Evolutionary conservation across 257 asterid genomes (phyloP).

Genomic region (Verbena officinalis): DNA sequence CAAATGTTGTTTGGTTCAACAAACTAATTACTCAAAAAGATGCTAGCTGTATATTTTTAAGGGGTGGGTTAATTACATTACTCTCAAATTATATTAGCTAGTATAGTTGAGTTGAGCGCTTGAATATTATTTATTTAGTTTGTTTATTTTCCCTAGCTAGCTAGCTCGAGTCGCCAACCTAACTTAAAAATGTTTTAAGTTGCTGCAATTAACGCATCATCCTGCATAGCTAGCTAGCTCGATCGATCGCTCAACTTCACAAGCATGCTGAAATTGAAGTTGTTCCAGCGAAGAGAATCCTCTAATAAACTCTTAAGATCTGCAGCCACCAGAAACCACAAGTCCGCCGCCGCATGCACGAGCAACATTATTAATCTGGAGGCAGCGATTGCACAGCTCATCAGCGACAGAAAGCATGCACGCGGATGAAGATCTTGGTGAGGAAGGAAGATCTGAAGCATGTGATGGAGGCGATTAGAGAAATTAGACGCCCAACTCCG

Average conservation of each 20-base stretch:
- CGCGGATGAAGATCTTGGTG: slow-evolving; percentile 46
- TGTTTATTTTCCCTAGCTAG: too few species aligned
- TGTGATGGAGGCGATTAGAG: slow-evolving; percentile 40
- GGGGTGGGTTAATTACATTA: too few species aligned
- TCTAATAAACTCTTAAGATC: slow-evolving; percentile 22
- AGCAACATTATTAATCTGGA: slow-evolving; percentile 32
- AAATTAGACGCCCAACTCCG: slow-evolving; percentile 2
- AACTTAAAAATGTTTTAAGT: too few species aligned
- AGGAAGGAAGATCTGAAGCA: slow-evolving; percentile 48
- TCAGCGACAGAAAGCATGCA: slow-evolving; percentile 24
- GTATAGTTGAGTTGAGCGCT: too few species aligned
- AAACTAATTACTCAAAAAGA: not conserved
- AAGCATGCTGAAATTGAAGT: not conserved
- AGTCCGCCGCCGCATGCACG: slow-evolving; percentile 9
- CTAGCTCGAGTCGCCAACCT: too few species aligned
- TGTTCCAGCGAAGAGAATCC: slow-evolving; percentile 33
- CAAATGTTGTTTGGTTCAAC: slow-evolving; percentile 30
- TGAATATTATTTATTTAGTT: too few species aligned
- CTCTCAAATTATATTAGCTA: too few species aligned
- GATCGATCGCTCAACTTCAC: too few species aligned
- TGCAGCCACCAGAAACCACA: slow-evolving; percentile 31
- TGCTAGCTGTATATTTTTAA: too few species aligned
- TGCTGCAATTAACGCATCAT: too few species aligned
- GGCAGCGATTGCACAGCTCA: slow-evolving; percentile 41
- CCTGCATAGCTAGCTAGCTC: too few species aligned